Base-by-base conservation (phyloP, 1,284 basidiomycete genomes). In the Trametes versicolor region DNA sequence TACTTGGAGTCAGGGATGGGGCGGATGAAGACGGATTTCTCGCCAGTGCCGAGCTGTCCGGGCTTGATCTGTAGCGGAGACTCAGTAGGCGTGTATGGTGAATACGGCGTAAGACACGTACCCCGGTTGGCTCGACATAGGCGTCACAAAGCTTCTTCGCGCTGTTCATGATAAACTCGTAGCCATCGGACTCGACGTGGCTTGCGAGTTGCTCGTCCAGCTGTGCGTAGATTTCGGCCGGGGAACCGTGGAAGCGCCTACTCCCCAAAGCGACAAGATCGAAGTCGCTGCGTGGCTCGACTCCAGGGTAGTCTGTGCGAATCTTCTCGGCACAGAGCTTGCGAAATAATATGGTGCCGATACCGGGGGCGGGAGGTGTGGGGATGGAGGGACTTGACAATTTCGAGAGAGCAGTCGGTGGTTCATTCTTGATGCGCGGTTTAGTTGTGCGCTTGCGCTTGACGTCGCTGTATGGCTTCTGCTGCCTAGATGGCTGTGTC, bases 1-100 rank as follows among this genome's bases (percentile, higher is more conserved):
- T 58, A 58, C 17, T 47, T 25, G 7, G 59, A 49, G 37, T 51
- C 56, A 7, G 62, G 57, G n/a, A 58, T 58, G 23, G 49, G 43
- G 2, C 56, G 56, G n/a, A 63, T 36, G 25, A 48, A 34, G 34
- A 55, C n/a, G 21, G n/a, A 49, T 12, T 55, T 55, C 34, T 48
- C 32, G 36, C 32, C 34, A 13, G 53, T 2, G n/a, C 17, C 19
- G 45, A 45, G n/a, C 54, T 6, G 52, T 47, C 19, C 13, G 50
- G 12, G 32, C n/a, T 23, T 25, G 29, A 43, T 43, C 41, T 43
- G n/a, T n/a, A 39, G 41, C 15, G 15, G 19, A 17, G 41, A 13
- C 2, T 39, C 37, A 39, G 37, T 17, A 39, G 37, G 12, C 37
- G 15, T 12, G 37, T 39, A 39, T 39, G 15, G 37, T 39, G 13